Evolutionary conservation across 202 grass and related monocot species (phyloP), one percentile per base, ranked within the genome.

Genomic region (Carex arenaria): DNA sequence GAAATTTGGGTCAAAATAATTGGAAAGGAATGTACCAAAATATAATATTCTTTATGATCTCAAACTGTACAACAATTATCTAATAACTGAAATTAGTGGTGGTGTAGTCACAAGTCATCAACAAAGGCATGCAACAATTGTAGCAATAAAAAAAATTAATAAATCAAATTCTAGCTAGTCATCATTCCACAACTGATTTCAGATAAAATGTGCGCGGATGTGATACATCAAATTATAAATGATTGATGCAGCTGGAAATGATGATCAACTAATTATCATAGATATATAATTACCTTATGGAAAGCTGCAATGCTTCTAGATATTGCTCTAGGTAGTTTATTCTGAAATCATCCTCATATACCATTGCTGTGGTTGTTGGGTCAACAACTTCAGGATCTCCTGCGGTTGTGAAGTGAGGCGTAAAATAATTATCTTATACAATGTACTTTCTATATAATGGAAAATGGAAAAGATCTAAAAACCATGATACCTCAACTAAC

Each of bases 291-390:
- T 90, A 98, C 96, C 91, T 98, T 85, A 95, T 90, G 64, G 96
- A 88, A 4, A 87, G 51, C 64, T 89, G 89, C 15, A 87, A 53
- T 61, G 89, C 85, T 74, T 98, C 85, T 64, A 98, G 84, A 84
- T 98, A 98, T 56, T 95, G 86, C 75, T 95, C 85, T 7, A 98
- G 8, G 67, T 70, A 98, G 15, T 85, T 81, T 22, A 87, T 73
- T 81, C 93, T 91, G 47, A 85, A 90, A 26, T 90, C 88, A 62
- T 98, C 91, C 1, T 91, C 34, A 1, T 87, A 54, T 11, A 40
- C 20, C 14, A 67, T 66, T 69, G 56, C 81, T 3, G 10, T 1
- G 6, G 63, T 69, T 0, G 86, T 68, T 3, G 72, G 38, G 19
- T 95, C 85, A 53, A 86, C 5, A 19, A 2, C 10, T 3, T 82